Evolutionary conservation across 768 basidiomycete genomes (phyloP).

Genomic region (Tricholoma hemisulphureum): DNA sequence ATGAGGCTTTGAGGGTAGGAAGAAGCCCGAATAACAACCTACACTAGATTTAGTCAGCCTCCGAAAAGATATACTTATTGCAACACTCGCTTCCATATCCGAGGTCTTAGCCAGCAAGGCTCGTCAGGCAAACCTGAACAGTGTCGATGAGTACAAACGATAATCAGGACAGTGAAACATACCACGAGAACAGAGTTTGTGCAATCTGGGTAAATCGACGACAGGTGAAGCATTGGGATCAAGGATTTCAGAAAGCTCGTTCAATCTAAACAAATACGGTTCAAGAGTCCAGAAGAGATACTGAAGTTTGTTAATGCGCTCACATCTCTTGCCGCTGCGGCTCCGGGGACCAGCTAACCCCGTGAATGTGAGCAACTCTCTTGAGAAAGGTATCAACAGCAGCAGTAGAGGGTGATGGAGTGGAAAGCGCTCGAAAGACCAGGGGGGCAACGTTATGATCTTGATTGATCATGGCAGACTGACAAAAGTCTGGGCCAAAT

Average conservation of each 20-base stretch:
- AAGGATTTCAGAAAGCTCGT: constrained; percentile 58
- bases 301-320: constrained; percentile 15
- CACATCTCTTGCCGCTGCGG: constrained; percentile 62
- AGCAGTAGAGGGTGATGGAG: constrained; percentile 53
- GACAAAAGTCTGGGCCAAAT: constrained; percentile 57
- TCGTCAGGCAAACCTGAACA: constrained; percentile 66
- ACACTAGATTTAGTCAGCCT: constrained; percentile 3
- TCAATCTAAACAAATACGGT: constrained; percentile 39
- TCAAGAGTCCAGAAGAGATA: background rate
- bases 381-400: constrained; percentile 56
- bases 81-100: constrained; percentile 69
- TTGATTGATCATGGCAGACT: constrained; percentile 48
- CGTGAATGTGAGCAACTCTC: constrained; percentile 50
- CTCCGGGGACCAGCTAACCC: constrained; percentile 62
- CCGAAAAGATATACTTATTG: background rate
- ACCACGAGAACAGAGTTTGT: constrained; percentile 63
- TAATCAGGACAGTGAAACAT: constrained; percentile 15
- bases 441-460: constrained; percentile 55
- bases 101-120: constrained; percentile 72
- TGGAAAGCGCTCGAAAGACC: constrained; percentile 52
- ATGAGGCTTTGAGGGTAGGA: constrained; percentile 53
- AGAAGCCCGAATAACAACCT: constrained; percentile 67
- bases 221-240: constrained; percentile 46
- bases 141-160: constrained; percentile 10
- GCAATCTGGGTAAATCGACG: constrained; percentile 57